Evolutionary conservation across 108 stramenopile genomes (phyloP), one percentile per base, ranked within the genome.

Genomic region (Epithemia pelagica): DNA sequence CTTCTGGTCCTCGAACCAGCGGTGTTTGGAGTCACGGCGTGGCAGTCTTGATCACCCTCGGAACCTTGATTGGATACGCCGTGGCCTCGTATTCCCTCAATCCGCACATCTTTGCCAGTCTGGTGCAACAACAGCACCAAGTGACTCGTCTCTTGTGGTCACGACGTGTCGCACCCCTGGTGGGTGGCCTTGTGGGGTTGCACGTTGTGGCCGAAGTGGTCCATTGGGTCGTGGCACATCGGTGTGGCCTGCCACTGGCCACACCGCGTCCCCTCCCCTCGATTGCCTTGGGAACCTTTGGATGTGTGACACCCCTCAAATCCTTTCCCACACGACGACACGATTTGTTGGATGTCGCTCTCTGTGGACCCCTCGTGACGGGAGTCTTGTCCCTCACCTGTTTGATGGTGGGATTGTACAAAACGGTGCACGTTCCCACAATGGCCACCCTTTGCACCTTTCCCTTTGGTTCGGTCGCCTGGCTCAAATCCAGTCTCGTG

Each of bases 401-500:
- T 25, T 70, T 83, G 30, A 54, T 74, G 46, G 59, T 52, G 10
- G 78, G 82, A 1, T 32, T 74, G 20, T 0, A 30, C 25, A 29
- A 54, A 56, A 83, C 75, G 8, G 51, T 71, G 28, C 31, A 68
- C 20, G 74, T 78, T 1, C 74, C 82, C 0, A 33, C 65, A 1
- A 5, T 10, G 15, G 62, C 55, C 7, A 54, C 64, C 19, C 37
- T 83, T 2, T 51, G 78, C 1, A 67, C 31, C 21, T 86, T 86
- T 62, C 88, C 91, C 18, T 69, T 86, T 1, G 30, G 89, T 25
- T 81, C 91, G 7, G 77, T 75, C 0, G 79, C 76, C 20, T 25
- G 75, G 19, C 61, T 92, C 72, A 89, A 89, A 73, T 85, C 82
- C 21, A 88, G 85, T 29, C 79, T 92, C 53, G 71, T 92, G 59